These are phyloP conservation scores for Phytophthora nicotianae DNA, from an alignment of 352 stramenopile genomes.

Conservation along the genomic window DNA sequence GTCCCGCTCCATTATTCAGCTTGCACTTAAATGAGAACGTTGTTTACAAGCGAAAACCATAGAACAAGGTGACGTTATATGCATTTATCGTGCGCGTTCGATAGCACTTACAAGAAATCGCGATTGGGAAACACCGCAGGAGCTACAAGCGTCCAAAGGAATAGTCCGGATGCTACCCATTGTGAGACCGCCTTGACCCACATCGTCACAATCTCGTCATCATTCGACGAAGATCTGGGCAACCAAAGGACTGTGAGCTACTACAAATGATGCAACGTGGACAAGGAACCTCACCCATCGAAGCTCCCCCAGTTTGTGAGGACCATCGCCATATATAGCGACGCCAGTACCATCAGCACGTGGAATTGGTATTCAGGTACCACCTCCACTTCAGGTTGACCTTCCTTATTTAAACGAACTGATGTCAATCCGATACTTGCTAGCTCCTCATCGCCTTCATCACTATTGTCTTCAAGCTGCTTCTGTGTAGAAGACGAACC, in stretches of 20 bases:
- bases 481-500: slow-evolving; percentile 37
- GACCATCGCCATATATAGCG: slow-evolving; percentile 87
- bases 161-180: slow-evolving; percentile 91
- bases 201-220: slow-evolving; percentile 88
- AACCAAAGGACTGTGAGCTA: slow-evolving; percentile 6
- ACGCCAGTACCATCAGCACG: slow-evolving; percentile 71
- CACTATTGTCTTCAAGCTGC: slow-evolving; percentile 29
- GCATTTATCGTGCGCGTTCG: slow-evolving; percentile 1
- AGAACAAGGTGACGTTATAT: slow-evolving; percentile 2
- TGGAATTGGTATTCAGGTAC: slow-evolving; percentile 81
- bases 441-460: slow-evolving; percentile 41
- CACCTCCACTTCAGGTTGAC: slow-evolving; percentile 10
- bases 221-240: slow-evolving; percentile 39
- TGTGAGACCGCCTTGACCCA: slow-evolving; percentile 95
- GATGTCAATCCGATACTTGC: slow-evolving; percentile 32
- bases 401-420: slow-evolving; percentile 18
- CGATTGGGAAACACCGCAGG: slow-evolving; percentile 91
- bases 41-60: no score
- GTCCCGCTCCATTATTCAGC: no score
- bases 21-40: no score
- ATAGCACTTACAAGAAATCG: slow-evolving; percentile 75
- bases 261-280: background rate
- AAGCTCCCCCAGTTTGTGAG: slow-evolving; percentile 79
- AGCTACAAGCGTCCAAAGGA: slow-evolving; percentile 95
- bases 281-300: slow-evolving; percentile 43